Evolutionary conservation across 2,329 filamentous ascomycete species (phyloP).

Genomic region (Talaromyces sp.): DNA sequence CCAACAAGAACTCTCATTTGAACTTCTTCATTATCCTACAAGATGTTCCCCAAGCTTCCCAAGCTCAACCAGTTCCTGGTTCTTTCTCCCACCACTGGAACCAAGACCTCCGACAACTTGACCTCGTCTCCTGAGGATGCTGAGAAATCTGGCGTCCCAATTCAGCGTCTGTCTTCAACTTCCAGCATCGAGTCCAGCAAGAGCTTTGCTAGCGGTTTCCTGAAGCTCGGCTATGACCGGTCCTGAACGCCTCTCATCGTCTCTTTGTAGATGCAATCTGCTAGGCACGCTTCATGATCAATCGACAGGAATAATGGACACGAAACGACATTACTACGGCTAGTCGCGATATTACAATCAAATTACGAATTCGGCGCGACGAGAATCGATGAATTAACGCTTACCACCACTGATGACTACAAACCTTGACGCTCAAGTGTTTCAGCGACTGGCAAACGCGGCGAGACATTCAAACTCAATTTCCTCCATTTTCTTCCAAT

Average conservation of each 20-base stretch:
- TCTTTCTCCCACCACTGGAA: conserved; percentile 13
- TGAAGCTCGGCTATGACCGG: conserved; percentile 20
- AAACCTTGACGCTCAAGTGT: neutral
- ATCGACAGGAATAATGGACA: neutral
- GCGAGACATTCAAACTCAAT: neutral
- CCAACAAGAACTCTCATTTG: neutral
- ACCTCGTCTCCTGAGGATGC: conserved; percentile 5
- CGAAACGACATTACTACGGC: neutral
- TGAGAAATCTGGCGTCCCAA: conserved; percentile 1
- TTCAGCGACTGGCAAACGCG: neutral
- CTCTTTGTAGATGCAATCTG: neutral
- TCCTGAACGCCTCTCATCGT: conserved; percentile 1
- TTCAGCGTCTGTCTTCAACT: conserved; percentile 18
- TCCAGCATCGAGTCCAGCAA: conserved; percentile 14
- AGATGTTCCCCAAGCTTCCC: conserved; percentile 19
- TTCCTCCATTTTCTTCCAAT: neutral
- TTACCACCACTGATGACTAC: neutral
- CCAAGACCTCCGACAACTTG: conserved; percentile 9
- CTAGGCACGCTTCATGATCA: neutral
- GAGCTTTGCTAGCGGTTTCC: conserved; percentile 14
- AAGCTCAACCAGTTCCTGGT: conserved; percentile 21
- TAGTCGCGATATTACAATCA: neutral
- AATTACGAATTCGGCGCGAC: conserved; percentile 2
- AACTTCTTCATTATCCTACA: neutral
- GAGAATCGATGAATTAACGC: neutral